Percentiles rank a stretch among this genome's conserved stretches.
Conservation (phyloP, 2,329 filamentous ascomycete genomes). For the Talaromyces piceae region DNA sequence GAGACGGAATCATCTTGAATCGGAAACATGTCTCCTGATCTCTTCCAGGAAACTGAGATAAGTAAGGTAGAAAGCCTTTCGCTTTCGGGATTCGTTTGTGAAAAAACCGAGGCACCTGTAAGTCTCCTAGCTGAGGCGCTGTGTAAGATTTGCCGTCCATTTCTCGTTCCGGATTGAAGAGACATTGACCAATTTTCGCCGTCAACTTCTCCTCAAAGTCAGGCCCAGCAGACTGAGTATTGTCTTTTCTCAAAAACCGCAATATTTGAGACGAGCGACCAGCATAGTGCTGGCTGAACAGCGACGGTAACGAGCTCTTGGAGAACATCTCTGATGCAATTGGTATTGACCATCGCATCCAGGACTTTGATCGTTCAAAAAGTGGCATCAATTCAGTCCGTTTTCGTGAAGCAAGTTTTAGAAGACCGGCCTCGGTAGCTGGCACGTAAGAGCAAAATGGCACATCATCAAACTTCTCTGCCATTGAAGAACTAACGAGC, state of each 20-base stretch:
- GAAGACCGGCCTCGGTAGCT: constrained; percentile 13
- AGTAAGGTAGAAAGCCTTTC: constrained; percentile 23
- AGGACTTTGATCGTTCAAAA: constrained; percentile 25
- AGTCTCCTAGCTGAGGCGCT: constrained; percentile 24
- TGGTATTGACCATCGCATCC: constrained; percentile 33
- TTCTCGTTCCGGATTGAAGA: constrained; percentile 25
- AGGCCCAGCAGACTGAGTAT: background rate
- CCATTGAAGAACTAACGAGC: constrained; percentile 20
- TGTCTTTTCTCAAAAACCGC: constrained; percentile 20
- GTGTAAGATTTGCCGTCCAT: constrained; percentile 17
- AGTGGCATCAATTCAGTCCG: constrained; percentile 18
- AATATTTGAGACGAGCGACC: constrained; percentile 25
- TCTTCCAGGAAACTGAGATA: constrained; percentile 15
- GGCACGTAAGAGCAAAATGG: constrained; percentile 31
- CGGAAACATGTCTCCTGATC: constrained; percentile 18
- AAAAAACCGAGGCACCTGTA: constrained; percentile 26
- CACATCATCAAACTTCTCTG: constrained; percentile 11
- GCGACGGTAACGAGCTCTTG: constrained; percentile 17
- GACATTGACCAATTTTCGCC: constrained; percentile 31
- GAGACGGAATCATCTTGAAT: constrained; percentile 28
- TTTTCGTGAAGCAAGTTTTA: constrained; percentile 4
- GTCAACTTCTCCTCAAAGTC: constrained; percentile 27
- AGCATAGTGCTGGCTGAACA: constrained; percentile 22
- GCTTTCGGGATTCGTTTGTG: constrained; percentile 27
- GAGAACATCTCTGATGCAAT: constrained; percentile 16